These are phyloP conservation scores for Trichoderma sp. DNA, from an alignment of 2,329 filamentous ascomycete species.

Conservation along the genomic window DNA sequence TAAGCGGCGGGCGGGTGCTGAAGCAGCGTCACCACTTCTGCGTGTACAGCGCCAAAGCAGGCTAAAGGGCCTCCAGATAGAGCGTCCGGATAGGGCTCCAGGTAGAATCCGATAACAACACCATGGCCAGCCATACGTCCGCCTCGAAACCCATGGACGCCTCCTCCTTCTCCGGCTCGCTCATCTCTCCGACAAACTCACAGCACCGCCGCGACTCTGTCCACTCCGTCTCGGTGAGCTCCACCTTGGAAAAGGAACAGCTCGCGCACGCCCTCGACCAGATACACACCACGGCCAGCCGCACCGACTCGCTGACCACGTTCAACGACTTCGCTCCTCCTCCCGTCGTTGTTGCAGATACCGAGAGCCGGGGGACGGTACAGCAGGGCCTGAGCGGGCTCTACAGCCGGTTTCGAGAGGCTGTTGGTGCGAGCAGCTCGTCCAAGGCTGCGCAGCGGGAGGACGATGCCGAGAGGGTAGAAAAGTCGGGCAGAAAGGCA, in stretches of 20 bases:
- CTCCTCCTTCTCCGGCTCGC: conserved; percentile 36
- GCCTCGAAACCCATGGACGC: conserved; percentile 38
- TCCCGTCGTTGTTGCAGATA: conserved; percentile 58
- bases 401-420: conserved; percentile 83
- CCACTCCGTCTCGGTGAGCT: conserved; percentile 47
- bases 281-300: conserved; percentile 87
- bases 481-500: conserved; percentile 10
- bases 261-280: conserved; percentile 79
- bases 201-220: conserved; percentile 47
- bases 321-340: conserved; percentile 90
- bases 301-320: conserved; percentile 81
- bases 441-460: conserved; percentile 44
- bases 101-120: background rate
- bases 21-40: background rate
- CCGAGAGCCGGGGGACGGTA: conserved; percentile 71
- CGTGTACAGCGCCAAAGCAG: conserved; percentile 8
- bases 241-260: conserved; percentile 66
- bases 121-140: conserved; percentile 40
- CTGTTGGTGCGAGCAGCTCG: conserved; percentile 70
- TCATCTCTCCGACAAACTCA: conserved; percentile 40
- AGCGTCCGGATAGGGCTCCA: background rate
- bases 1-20: conserved; percentile 19
- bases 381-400: conserved; percentile 84
- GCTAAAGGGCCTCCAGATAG: background rate
- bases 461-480: conserved; percentile 22